Conservation (phyloP, 1,139 yeast genomes). For the Arxiozyma heterogenica region DNA sequence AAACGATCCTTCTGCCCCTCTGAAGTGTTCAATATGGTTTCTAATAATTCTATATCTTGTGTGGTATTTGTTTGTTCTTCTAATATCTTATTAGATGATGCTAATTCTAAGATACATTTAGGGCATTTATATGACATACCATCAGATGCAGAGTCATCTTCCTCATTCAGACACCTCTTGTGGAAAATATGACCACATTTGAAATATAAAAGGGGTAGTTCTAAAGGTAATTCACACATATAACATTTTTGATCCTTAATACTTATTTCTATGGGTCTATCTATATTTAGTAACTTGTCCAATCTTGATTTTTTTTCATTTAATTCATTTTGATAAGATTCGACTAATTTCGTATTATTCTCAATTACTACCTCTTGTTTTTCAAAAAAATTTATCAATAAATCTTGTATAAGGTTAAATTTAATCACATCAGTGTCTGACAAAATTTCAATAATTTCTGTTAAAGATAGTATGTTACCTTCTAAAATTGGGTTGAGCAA, state of each 20-base stretch:
- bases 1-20: constrained; percentile 47
- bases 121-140: constrained; percentile 47
- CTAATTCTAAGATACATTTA: constrained; percentile 58
- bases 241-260: constrained; percentile 66
- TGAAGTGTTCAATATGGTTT: constrained; percentile 47
- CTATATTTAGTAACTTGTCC: constrained; percentile 37
- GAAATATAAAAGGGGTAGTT: constrained; percentile 76
- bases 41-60: constrained; percentile 55
- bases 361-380: constrained; percentile 56
- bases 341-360: constrained; percentile 57
- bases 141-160: constrained; percentile 13
- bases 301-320: constrained; percentile 46
- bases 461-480: constrained; percentile 54
- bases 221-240: constrained; percentile 59
- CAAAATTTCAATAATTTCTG: constrained; percentile 66
- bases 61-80: constrained; percentile 53
- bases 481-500: constrained; percentile 48
- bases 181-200: constrained; percentile 84
- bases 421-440: constrained; percentile 58
- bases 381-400: constrained; percentile 54
- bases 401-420: constrained; percentile 64
- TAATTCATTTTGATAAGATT: constrained; percentile 63
- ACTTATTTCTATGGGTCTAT: constrained; percentile 43
- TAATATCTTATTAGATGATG: constrained; percentile 51
- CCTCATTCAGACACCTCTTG: constrained; percentile 62